Base-by-base conservation (phyloP, 2,329 filamentous ascomycete genomes). In the Aureobasidium leucospermi region DNA sequence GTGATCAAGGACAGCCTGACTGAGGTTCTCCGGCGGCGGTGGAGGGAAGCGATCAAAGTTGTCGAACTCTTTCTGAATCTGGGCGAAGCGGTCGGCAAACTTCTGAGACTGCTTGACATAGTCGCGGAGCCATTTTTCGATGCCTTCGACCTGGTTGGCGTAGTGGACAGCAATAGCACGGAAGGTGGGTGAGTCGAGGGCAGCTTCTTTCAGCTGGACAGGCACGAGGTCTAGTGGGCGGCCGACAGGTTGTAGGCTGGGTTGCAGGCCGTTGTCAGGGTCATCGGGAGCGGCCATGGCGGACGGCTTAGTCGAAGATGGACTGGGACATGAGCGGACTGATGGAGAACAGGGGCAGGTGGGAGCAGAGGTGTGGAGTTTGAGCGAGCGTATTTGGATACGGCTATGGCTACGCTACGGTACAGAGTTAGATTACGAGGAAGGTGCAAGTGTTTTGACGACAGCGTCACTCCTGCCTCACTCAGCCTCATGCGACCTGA, bases 121-220 rank as follows among this genome's bases (percentile, higher is more conserved):
- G 49, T 80, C 80, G 58, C 88, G 91, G 32, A 99, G 88, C 94
- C 94, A 99, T 80, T 84, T 85, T 74, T 97, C 94, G 61, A 97
- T 83, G 59, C 85, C 82, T 65, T 97, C 94, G 68, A 96, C 84
- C 76, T 99, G 93, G 65, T 97, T 94, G 63, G 85, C 82, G 70
- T 96, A 96, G 76, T 96, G 90, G 48, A 88, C 77, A 43, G 90
- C 84, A 23, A 89, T 89, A 48, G 92, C 90, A 65, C 94, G 90
- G 73, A 97, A 97, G 38, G 92, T 95, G 29, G 94, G 94, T 41
- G 92, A 96, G 75, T 99, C 94, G 76, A 97, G 88, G 19, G 91
- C 89, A 53, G 94, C 94, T 81, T 99, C 94, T 76, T 93, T 94
- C 67, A 97, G 82, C 62, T 86, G 86, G 38, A 97, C 92, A 46